phyloP scores from a whole-genome alignment of 1,284 basidiomycete genomes.

The Ganoderma boninense region DNA sequence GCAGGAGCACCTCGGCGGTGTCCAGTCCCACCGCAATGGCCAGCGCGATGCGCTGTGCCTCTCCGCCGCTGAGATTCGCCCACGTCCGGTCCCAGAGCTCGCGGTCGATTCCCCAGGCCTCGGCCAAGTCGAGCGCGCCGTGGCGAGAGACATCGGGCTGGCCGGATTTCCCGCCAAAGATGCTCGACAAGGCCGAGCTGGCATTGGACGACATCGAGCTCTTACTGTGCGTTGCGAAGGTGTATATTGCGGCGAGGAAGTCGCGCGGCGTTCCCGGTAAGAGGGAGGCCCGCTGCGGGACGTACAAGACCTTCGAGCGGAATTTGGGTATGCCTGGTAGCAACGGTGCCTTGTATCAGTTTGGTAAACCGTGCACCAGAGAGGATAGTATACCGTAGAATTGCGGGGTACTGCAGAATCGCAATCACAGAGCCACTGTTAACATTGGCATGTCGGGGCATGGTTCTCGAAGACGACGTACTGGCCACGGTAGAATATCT shows the following conservation, averaged over 20 bases:
- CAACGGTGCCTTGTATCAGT: not conserved
- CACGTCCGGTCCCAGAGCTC: constrained; percentile 82
- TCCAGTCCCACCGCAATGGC: constrained; percentile 77
- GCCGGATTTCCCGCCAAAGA: constrained; percentile 31
- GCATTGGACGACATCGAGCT: constrained; percentile 32
- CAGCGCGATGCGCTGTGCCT: constrained; percentile 82
- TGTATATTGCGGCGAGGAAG: constrained; percentile 66
- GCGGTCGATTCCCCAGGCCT: constrained; percentile 71
- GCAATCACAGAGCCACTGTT: not conserved
- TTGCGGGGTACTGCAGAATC: constrained; percentile 55
- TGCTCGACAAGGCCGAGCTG: constrained; percentile 11
- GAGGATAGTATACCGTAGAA: constrained; percentile 53
- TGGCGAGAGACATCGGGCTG: constrained; percentile 28
- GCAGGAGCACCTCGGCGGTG: constrained; percentile 80
- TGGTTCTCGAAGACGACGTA: constrained; percentile 42
- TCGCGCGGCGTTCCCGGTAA: constrained; percentile 83
- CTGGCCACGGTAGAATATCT: constrained; percentile 73
- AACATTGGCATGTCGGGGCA: not conserved
- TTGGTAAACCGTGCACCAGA: not conserved
- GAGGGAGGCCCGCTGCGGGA: constrained; percentile 86
- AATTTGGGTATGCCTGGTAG: constrained; percentile 74
- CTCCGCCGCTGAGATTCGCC: constrained; percentile 83
- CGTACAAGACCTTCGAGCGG: constrained; percentile 82
- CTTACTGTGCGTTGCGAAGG: constrained; percentile 61
- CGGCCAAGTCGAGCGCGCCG: constrained; percentile 63